Evolutionary conservation across 73 alveolate genomes (phyloP).

Genomic region (Paramecium octaurelia): DNA sequence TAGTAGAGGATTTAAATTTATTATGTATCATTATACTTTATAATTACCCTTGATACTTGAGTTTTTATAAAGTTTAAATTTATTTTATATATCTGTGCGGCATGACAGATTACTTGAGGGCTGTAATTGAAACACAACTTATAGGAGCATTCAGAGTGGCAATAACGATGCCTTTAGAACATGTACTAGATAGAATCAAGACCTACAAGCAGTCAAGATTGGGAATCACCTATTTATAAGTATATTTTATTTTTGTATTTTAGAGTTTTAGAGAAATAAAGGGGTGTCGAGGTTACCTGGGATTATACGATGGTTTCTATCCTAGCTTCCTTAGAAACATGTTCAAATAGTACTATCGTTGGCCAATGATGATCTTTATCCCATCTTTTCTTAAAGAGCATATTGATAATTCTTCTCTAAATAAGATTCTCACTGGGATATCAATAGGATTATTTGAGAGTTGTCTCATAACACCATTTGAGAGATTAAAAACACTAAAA

Average conservation of each 20-base stretch:
- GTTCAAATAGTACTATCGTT: neutral
- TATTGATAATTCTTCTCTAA: neutral
- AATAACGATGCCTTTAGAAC: neutral
- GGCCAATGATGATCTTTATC: slow-evolving; percentile 33
- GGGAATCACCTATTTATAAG: neutral
- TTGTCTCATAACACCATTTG: slow-evolving; percentile 9
- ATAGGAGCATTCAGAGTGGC: neutral
- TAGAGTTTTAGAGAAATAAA: neutral
- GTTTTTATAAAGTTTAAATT: neutral
- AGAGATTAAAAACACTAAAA: slow-evolving; percentile 10
- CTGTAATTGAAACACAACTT: slow-evolving; percentile 33
- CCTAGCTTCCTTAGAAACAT: neutral
- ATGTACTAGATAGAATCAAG: slow-evolving; percentile 14
- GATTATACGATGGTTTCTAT: slow-evolving; percentile 26
- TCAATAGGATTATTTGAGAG: slow-evolving; percentile 24
- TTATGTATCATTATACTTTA: neutral
- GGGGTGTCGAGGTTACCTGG: neutral
- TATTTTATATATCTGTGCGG: neutral
- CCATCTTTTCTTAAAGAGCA: neutral
- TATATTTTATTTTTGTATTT: neutral
- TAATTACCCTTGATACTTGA: neutral
- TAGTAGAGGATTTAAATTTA: neutral
- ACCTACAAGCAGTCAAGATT: neutral
- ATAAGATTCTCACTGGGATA: slow-evolving; percentile 6
- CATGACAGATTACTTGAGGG: neutral